Base-by-base conservation (phyloP, 202 grass and related monocot genomes). In the Bolboschoenoplectus hybrid region DNA sequence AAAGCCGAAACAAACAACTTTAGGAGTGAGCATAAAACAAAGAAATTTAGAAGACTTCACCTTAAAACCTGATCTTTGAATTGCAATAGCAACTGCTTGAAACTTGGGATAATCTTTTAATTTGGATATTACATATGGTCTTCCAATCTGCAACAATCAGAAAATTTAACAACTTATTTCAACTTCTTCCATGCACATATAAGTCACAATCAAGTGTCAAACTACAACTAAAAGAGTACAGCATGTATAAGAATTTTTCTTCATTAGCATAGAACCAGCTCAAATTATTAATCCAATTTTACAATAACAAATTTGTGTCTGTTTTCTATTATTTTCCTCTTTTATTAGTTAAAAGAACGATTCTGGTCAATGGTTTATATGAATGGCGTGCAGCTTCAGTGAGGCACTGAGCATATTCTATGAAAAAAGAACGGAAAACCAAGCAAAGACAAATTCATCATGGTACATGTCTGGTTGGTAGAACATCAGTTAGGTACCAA, bases 61-160 rank as follows among this genome's bases (percentile, higher is more conserved):
- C 96, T 98, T 98, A 87, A 98, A 95, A 41, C 96, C 96, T 86
- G 96, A 98, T 90, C 96, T 92, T 90, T 98, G 84, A 58, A 95
- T 98, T 9, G 96, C 96, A 94, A 92, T 92, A 86, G 93, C 93
- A 86, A 98, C 93, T 49, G 93, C 96, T 90, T 98, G 96, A 91
- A 98, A 98, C 35, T 94, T 95, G 49, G 93, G 93, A 81, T 95
- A 94, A 77, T 98, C 96, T 90, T 94, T 92, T 86, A 94, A 87
- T 86, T 94, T 98, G 67, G 93, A 91, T 40, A 95, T 91, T 84
- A 98, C 96, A 90, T 94, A 98, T 35, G 88, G 86, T 83, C 91
- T 95, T 73, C 91, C 96, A 63, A 98, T 92, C 96, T 98, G 91
- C 74, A 86, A 32, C 44, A 72, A 78, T 63, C 51, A 88, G 68